Conservation (phyloP, 2,329 filamentous ascomycete genomes). For the Claviceps sp. region DNA sequence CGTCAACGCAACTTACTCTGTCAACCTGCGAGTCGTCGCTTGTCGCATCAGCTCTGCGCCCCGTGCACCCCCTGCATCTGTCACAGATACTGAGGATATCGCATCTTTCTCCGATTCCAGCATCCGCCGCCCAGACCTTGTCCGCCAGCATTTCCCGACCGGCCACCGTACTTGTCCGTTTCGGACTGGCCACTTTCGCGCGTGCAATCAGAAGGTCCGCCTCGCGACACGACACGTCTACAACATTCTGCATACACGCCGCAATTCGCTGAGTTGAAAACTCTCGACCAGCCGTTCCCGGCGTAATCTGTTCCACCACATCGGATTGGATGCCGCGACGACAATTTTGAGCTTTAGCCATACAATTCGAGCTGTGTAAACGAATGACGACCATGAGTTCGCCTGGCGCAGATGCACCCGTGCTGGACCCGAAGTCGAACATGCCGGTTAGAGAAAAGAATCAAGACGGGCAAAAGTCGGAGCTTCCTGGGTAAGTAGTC, state of each 20-base stretch:
- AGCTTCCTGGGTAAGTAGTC: conserved; percentile 25
- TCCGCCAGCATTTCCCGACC: no score
- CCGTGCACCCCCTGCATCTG: not conserved
- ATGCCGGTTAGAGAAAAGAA: conserved; percentile 17
- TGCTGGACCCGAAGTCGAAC: conserved; percentile 34
- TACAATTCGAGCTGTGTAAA: not conserved
- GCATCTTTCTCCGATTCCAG: not conserved
- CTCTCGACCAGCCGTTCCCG: not conserved
- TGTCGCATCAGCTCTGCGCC: not conserved
- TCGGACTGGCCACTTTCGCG: not conserved
- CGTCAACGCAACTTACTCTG: not conserved
- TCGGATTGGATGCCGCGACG: conserved; percentile 6
- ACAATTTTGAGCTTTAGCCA: not conserved
- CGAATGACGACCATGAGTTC: conserved; percentile 41
- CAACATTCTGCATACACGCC: not conserved
- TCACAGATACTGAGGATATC: not conserved
- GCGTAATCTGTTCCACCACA: conserved; percentile 10
- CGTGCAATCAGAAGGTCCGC: not conserved
- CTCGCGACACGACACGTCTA: not conserved
- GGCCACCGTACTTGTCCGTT: not conserved
- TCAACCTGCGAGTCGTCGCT: not conserved
- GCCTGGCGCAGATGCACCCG: conserved; percentile 27
- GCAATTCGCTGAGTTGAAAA: not conserved
- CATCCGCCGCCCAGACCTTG: not conserved
- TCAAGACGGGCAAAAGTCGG: conserved; percentile 18